Evolutionary conservation across 495 filamentous ascomycete species (phyloP).

Genomic region (Hamigera avellanea): DNA sequence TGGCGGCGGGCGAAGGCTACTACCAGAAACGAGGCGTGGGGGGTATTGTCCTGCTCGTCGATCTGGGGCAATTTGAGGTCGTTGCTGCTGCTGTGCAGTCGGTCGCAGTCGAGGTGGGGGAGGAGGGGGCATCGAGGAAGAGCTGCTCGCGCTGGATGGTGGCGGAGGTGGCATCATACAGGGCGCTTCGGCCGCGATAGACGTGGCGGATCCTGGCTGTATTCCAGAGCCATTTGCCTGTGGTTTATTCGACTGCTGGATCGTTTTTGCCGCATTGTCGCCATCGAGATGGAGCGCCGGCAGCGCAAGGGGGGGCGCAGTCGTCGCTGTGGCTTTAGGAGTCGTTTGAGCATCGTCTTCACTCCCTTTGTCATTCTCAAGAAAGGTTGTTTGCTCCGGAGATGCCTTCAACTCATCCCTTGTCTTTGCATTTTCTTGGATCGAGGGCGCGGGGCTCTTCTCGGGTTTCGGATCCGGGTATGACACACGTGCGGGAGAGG

Average conservation of each 20-base stretch:
- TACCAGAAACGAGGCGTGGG: constrained; percentile 9
- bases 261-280: constrained; percentile 5
- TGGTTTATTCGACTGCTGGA: constrained; percentile 1
- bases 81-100: constrained; percentile 10
- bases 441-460: no score
- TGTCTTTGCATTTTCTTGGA: no score
- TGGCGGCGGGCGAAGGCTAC: constrained; percentile 16
- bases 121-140: constrained; percentile 28
- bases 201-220: neutral
- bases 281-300: constrained; percentile 22
- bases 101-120: constrained; percentile 19
- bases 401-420: no score
- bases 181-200: neutral
- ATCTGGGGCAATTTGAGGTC: constrained; percentile 8
- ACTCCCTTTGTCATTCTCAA: constrained; percentile 3
- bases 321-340: constrained; percentile 33
- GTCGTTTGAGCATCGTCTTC: constrained; percentile 31
- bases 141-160: constrained; percentile 8
- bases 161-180: constrained; percentile 3
- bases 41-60: constrained; percentile 8
- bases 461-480: no score
- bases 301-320: constrained; percentile 16
- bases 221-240: constrained; percentile 5
- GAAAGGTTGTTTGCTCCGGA: no score
- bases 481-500: no score